Percentiles rank a stretch among this genome's conserved stretches.
Conservation (phyloP, 148 eudicot genomes). For the Rhododendron williamsianum region DNA sequence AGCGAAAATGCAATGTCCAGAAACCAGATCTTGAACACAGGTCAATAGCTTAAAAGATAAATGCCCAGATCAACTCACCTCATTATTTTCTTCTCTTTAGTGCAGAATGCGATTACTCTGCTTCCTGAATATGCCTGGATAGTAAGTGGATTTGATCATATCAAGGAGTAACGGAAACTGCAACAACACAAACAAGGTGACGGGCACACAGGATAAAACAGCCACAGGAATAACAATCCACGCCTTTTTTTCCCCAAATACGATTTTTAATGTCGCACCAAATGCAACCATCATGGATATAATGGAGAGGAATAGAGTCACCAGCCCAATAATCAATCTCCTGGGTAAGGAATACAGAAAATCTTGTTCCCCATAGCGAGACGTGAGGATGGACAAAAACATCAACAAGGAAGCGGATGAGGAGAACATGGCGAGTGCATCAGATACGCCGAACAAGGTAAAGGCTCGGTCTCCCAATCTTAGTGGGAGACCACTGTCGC, state of each 20-base stretch:
- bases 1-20: no score
- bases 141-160: neutral
- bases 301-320: neutral
- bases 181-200: neutral
- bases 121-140: neutral
- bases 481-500: neutral
- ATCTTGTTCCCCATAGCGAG: neutral
- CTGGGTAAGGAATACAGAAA: neutral
- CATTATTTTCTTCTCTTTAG: neutral
- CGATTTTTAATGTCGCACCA: neutral
- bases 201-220: neutral
- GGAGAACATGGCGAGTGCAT: neutral
- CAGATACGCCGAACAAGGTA: neutral
- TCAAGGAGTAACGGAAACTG: neutral
- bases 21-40: neutral
- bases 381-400: neutral
- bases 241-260: neutral
- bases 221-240: neutral
- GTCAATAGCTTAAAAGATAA: neutral
- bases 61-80: neutral
- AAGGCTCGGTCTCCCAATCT: neutral
- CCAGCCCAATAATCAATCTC: neutral
- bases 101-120: neutral
- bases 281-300: neutral
- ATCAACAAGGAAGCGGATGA: neutral